Evolutionary conservation across 2,329 filamentous ascomycete genomes (phyloP).

Genomic region (Colletotrichum siamense): DNA sequence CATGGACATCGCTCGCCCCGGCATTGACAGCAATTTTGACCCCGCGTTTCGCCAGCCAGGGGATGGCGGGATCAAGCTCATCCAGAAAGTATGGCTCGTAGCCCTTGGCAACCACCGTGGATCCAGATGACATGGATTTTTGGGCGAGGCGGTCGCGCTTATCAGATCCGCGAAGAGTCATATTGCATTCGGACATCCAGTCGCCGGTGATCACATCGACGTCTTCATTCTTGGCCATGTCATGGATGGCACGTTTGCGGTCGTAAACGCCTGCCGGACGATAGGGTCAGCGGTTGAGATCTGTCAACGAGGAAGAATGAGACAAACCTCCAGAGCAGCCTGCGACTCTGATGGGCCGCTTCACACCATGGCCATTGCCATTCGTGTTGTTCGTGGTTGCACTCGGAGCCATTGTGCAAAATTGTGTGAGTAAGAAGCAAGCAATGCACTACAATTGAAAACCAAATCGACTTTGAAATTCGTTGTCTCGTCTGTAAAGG

Average conservation of each 20-base stretch:
- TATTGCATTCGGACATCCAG: slow-evolving; percentile 36
- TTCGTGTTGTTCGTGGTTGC: background rate
- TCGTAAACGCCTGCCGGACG: slow-evolving; percentile 40
- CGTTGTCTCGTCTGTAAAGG: fast-evolving
- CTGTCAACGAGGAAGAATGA: background rate
- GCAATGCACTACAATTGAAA: background rate
- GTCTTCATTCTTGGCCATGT: slow-evolving; percentile 29
- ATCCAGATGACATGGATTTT: slow-evolving; percentile 29
- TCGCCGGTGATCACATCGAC: slow-evolving; percentile 36
- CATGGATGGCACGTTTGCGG: slow-evolving; percentile 33
- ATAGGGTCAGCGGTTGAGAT: background rate
- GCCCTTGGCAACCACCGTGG: slow-evolving; percentile 30
- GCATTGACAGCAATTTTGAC: slow-evolving; percentile 42
- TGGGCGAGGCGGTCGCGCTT: slow-evolving; percentile 29
- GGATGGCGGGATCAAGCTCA: slow-evolving; percentile 34
- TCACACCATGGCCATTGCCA: background rate
- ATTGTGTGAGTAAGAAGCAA: background rate
- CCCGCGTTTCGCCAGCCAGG: slow-evolving; percentile 30
- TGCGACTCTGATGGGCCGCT: background rate
- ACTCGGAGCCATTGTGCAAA: background rate
- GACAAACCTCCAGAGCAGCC: background rate
- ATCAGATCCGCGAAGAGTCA: slow-evolving; percentile 33
- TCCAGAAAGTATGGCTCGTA: slow-evolving; percentile 48
- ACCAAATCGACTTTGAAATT: background rate
- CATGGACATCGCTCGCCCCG: slow-evolving; percentile 35